These are phyloP conservation scores for Aquanectria penicillioides DNA, from an alignment of 2,329 filamentous ascomycete species.

Conservation along the genomic window DNA sequence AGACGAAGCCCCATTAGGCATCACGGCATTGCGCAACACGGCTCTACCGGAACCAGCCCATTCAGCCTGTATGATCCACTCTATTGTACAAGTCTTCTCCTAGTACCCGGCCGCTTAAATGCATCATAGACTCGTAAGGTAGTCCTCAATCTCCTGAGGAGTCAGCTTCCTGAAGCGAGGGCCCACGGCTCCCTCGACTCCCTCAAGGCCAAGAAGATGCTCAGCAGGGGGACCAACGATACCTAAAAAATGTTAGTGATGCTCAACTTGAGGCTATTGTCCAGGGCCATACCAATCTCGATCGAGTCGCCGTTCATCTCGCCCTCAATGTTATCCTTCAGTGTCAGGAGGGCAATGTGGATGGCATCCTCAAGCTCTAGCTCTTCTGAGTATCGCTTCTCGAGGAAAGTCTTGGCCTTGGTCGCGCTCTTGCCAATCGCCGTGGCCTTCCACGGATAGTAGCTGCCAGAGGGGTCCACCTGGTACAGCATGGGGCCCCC, in stretches of 20 bases:
- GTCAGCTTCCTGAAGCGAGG: constrained; percentile 94
- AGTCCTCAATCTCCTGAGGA: constrained; percentile 99
- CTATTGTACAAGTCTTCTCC: constrained; percentile 58
- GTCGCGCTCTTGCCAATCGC: constrained; percentile 99
- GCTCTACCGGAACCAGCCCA: constrained; percentile 41
- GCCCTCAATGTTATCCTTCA: constrained; percentile 99
- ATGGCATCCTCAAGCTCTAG: constrained; percentile 98
- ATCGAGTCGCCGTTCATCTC: constrained; percentile 99
- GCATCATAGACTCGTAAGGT: constrained; percentile 93
- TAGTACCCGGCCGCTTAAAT: constrained; percentile 36
- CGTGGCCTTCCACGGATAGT: constrained; percentile 99
- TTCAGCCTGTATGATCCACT: constrained; percentile 55
- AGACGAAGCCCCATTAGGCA: constrained; percentile 21
- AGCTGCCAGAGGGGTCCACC: constrained; percentile 98
- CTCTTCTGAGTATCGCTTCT: constrained; percentile 98
- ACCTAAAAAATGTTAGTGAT: constrained; percentile 61
- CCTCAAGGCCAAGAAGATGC: constrained; percentile 90
- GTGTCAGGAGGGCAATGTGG: constrained; percentile 94
- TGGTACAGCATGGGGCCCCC: constrained; percentile 98
- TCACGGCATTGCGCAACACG: constrained; percentile 22
- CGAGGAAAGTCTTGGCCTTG: constrained; percentile 97
- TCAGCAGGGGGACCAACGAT: constrained; percentile 96
- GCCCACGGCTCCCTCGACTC: constrained; percentile 84
- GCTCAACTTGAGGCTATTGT: background rate
- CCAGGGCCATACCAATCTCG: constrained; percentile 79